phyloP scores from a whole-genome alignment of 2,329 filamentous ascomycete genomes.

The Xylariaceae sp. region DNA sequence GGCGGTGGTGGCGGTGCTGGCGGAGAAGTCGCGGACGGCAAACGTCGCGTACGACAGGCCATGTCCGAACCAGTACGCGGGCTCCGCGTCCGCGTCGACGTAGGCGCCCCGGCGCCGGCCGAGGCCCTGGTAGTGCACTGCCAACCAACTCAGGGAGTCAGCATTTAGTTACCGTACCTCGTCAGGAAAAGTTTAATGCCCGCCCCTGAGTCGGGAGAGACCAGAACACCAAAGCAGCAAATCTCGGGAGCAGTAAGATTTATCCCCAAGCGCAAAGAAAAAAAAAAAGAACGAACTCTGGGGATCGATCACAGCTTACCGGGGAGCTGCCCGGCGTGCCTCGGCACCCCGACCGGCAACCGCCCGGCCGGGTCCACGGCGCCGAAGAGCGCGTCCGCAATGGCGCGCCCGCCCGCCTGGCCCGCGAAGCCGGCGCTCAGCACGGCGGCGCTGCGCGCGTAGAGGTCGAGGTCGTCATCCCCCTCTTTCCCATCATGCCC shows the following conservation, averaged over 20 bases:
- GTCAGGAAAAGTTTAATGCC: no score
- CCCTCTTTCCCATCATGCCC: no score
- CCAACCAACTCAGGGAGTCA: no score
- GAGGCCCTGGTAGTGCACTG: slow-evolving; percentile 29
- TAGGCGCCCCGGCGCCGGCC: slow-evolving; percentile 21
- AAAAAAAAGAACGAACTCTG: no score
- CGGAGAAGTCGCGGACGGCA: slow-evolving; percentile 19
- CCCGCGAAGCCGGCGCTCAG: slow-evolving; percentile 29
- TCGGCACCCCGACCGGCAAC: slow-evolving; percentile 28
- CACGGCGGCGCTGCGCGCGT: slow-evolving; percentile 30
- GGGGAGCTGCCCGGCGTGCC: slow-evolving; percentile 27
- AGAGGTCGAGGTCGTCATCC: no score
- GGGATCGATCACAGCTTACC: no score
- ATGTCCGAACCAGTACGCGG: slow-evolving; percentile 28
- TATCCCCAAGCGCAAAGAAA: no score
- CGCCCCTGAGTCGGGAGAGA: no score
- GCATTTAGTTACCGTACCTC: no score
- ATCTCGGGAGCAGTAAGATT: no score
- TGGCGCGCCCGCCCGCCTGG: slow-evolving; percentile 27
- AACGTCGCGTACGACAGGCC: slow-evolving; percentile 29
- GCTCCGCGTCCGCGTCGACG: slow-evolving; percentile 22
- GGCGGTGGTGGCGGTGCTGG: slow-evolving; percentile 2
- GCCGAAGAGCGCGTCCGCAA: slow-evolving; percentile 29
- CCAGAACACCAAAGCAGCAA: no score
- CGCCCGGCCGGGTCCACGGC: slow-evolving; percentile 24